phyloP scores from a whole-genome alignment of 75 land plant genomes.

The Cupressus sempervirens region DNA sequence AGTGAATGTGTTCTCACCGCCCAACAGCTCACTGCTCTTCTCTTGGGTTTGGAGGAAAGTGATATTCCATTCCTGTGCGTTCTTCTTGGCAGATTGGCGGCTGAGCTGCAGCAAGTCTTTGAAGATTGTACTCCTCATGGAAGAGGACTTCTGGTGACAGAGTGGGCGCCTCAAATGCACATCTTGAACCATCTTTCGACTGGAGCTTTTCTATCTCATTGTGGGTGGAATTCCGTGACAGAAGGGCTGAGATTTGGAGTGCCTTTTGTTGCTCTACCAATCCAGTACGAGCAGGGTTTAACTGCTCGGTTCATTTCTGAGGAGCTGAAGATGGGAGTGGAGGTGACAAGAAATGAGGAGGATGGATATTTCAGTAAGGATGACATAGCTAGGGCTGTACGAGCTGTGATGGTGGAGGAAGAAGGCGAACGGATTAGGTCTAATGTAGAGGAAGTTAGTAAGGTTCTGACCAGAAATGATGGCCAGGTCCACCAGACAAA shows the following conservation, averaged over 20 bases:
- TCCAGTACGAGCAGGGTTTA: neutral
- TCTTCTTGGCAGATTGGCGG: too few relatives aligned
- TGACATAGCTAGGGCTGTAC: neutral
- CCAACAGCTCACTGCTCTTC: too few relatives aligned
- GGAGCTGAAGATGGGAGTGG: neutral
- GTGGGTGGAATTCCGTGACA: neutral
- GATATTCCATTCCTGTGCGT: too few relatives aligned
- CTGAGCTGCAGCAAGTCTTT: neutral
- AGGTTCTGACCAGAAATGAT: too few relatives aligned
- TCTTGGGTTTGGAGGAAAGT: too few relatives aligned
- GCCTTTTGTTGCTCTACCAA: neutral
- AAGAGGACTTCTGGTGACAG: slow-evolving; percentile 4
- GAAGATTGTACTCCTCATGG: neutral
- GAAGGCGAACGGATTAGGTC: neutral
- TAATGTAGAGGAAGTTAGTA: neutral
- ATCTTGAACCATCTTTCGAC: neutral
- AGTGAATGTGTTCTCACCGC: too few relatives aligned
- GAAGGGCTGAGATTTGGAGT: neutral
- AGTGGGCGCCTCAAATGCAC: neutral
- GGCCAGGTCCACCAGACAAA: too few relatives aligned
- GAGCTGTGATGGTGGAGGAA: neutral
- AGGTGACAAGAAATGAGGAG: neutral
- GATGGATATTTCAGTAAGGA: neutral
- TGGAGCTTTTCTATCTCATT: neutral
- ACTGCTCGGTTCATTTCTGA: neutral